These are phyloP conservation scores for Pichia pseudocactophila DNA, from an alignment of 805 yeast genomes.

Conservation along the genomic window DNA sequence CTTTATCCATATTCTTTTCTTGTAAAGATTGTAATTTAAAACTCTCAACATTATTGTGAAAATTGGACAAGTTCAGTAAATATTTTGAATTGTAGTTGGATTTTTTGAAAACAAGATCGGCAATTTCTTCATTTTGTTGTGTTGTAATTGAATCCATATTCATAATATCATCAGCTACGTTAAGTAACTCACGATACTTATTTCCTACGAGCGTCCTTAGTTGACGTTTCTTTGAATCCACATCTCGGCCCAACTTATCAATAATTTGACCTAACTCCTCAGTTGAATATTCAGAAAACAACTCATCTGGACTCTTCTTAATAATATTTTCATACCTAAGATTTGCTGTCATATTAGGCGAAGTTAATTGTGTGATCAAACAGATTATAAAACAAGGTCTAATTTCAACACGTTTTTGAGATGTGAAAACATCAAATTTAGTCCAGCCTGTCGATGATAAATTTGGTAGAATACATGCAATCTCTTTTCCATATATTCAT, in stretches of 20 bases:
- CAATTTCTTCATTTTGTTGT: conserved; percentile 20
- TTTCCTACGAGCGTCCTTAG: conserved; percentile 26
- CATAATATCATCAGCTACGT: conserved; percentile 31
- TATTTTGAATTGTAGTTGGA: conserved; percentile 21
- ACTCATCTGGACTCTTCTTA: conserved; percentile 15
- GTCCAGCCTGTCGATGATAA: too few species aligned
- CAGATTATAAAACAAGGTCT: too few species aligned
- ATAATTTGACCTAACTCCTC: conserved; percentile 22
- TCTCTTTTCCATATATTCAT: too few species aligned
- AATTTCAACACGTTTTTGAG: too few species aligned
- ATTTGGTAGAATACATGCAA: too few species aligned
- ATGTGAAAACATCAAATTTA: too few species aligned
- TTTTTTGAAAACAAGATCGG: conserved; percentile 23
- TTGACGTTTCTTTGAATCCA: conserved; percentile 17
- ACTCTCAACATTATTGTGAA: conserved; percentile 9
- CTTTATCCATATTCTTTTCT: conserved; percentile 11
- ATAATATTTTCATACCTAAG: conserved; percentile 2
- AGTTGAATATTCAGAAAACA: conserved; percentile 23
- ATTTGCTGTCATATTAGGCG: background rate
- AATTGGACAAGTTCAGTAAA: conserved; percentile 17
- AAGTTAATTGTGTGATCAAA: too few species aligned
- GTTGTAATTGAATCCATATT: conserved; percentile 24
- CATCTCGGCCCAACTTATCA: conserved; percentile 16
- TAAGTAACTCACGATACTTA: conserved; percentile 29
- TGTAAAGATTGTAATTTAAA: conserved; percentile 10